Percentiles rank a stretch among this genome's conserved stretches.
Evolutionary conservation across 2,329 filamentous ascomycete genomes (phyloP).

Genomic region (Talaromyces sp.): DNA sequence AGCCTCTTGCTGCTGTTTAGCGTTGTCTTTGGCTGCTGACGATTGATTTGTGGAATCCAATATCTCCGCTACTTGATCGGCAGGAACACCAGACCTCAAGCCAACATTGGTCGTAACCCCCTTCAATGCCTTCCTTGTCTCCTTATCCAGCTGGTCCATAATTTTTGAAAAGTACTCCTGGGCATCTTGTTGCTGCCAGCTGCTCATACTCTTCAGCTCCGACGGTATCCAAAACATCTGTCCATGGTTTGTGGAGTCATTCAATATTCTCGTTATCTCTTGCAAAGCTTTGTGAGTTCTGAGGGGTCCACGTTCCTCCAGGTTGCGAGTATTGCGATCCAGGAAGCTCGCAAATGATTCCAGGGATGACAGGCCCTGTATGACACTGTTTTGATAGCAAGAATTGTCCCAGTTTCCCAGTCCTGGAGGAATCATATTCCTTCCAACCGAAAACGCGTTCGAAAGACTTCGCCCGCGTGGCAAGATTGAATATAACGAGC

Average conservation of each 20-base stretch:
- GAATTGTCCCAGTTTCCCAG: slow-evolving; percentile 91
- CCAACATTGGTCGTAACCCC: slow-evolving; percentile 39
- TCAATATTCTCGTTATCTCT: slow-evolving; percentile 64
- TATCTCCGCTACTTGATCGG: slow-evolving; percentile 25
- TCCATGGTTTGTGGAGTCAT: slow-evolving; percentile 65
- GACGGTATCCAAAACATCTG: slow-evolving; percentile 74
- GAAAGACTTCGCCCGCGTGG: slow-evolving; percentile 52
- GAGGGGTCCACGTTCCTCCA: slow-evolving; percentile 31
- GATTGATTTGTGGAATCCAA: slow-evolving; percentile 13
- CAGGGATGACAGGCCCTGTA: slow-evolving; percentile 77
- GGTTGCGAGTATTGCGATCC: slow-evolving; percentile 31
- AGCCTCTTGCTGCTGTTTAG: slow-evolving; percentile 15
- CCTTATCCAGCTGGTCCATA: slow-evolving; percentile 76
- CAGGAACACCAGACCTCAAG: slow-evolving; percentile 31
- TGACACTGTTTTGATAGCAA: slow-evolving; percentile 94
- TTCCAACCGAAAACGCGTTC: slow-evolving; percentile 29
- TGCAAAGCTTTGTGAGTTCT: slow-evolving; percentile 53
- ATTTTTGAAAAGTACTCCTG: slow-evolving; percentile 96
- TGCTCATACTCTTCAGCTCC: slow-evolving; percentile 85
- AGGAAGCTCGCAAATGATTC: slow-evolving; percentile 65
- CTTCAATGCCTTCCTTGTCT: slow-evolving; percentile 53
- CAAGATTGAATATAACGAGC: slow-evolving; percentile 55
- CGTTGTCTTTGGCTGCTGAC: slow-evolving; percentile 1
- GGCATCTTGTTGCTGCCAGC: slow-evolving; percentile 93
- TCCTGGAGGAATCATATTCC: slow-evolving; percentile 47